phyloP scores from a whole-genome alignment of 192 early-diverging fungal species.

The Lunasporangiospora selenospora region DNA sequence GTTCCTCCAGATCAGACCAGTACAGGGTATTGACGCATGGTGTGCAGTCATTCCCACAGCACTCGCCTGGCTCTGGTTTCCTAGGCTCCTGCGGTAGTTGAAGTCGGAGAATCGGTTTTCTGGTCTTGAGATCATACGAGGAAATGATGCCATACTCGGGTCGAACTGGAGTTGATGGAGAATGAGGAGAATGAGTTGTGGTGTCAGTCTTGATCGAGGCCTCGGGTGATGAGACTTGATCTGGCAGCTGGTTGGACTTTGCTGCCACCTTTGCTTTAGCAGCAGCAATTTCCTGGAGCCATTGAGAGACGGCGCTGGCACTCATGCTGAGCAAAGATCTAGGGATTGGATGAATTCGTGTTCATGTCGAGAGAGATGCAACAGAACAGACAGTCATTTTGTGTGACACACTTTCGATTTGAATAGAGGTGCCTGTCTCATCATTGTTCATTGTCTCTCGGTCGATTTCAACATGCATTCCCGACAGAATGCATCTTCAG shows the following conservation, averaged over 20 bases:
- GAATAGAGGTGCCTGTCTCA: too few relatives aligned
- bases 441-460: too few relatives aligned
- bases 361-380: background rate
- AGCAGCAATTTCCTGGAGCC: slow-evolving; percentile 36
- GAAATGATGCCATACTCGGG: slow-evolving; percentile 22
- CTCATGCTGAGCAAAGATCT: slow-evolving; percentile 5
- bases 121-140: slow-evolving; percentile 21
- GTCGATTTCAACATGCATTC: too few relatives aligned
- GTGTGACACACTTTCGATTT: too few relatives aligned
- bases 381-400: too few relatives aligned
- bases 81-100: slow-evolving; percentile 15
- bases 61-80: slow-evolving; percentile 40
- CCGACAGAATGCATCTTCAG: too few relatives aligned
- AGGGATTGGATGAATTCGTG: background rate
- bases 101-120: slow-evolving; percentile 9
- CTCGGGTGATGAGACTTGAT: slow-evolving; percentile 2
- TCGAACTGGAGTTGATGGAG: background rate
- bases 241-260: too few relatives aligned
- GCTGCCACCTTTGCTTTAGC: slow-evolving; percentile 40
- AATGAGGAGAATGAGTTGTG: background rate
- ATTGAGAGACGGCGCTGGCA: slow-evolving; percentile 22
- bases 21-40: slow-evolving; percentile 41
- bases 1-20: slow-evolving; percentile 19
- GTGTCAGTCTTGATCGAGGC: background rate
- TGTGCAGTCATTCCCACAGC: slow-evolving; percentile 43